Evolutionary conservation across 2,329 filamentous ascomycete genomes (phyloP).

Genomic region (Aspergillus tamarii): DNA sequence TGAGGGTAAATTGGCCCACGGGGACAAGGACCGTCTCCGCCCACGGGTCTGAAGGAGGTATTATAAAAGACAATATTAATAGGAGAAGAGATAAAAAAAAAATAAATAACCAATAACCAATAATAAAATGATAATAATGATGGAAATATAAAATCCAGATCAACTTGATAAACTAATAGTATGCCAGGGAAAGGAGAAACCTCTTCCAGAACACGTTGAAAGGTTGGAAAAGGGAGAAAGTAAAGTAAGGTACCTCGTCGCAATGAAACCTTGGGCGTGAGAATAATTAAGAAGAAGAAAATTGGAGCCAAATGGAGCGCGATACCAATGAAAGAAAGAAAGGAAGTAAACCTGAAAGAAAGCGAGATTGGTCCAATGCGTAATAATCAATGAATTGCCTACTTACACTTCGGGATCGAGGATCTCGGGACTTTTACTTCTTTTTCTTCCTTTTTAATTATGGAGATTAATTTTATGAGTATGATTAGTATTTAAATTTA

Average conservation of each 20-base stretch:
- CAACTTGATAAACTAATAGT: neutral
- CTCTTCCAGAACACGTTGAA: neutral
- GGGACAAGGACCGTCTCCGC: conserved; percentile 8
- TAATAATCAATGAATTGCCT: conserved; percentile 4
- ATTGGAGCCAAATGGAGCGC: conserved; percentile 25
- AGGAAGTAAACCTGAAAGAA: conserved; percentile 22
- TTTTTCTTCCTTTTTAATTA: conserved; percentile 10
- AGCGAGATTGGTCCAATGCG: neutral
- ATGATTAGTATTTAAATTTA: neutral
- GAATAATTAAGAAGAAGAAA: conserved; percentile 20
- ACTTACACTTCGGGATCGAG: conserved; percentile 19
- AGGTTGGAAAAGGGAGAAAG: conserved; percentile 6
- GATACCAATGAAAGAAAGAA: conserved; percentile 12
- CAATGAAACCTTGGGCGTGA: conserved; percentile 20
- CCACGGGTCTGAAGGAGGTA: conserved; percentile 6
- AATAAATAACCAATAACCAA: neutral
- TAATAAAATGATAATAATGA: neutral
- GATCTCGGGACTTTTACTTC: conserved; percentile 22
- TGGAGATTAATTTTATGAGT: conserved; percentile 3
- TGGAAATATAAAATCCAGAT: conserved; percentile 3
- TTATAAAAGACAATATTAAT: conserved; percentile 5
- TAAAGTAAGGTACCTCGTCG: conserved; percentile 6
- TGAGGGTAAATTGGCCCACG: conserved; percentile 17
- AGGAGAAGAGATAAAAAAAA: neutral
- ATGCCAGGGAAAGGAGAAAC: neutral